A percentile compares a stretch with the other conserved stretches of the same genome.
phyloP scores from a whole-genome alignment of 2,329 filamentous ascomycete species.

The Monilinia aucupariae region DNA sequence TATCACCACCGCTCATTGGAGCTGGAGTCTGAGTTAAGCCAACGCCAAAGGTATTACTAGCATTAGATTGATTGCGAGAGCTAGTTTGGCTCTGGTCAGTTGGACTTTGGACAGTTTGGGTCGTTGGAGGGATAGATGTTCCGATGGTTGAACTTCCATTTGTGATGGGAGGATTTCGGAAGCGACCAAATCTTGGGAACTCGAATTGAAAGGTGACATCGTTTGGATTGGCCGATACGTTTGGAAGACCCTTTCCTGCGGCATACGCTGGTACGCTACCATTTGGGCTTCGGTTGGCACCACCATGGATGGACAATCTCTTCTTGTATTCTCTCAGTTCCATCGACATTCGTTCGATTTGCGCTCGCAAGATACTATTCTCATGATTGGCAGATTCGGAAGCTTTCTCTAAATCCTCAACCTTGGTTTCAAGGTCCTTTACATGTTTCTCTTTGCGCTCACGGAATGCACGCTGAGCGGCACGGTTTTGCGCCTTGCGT shows the following conservation, averaged over 20 bases:
- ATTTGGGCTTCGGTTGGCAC: conserved; percentile 22
- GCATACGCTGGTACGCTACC: conserved; percentile 28
- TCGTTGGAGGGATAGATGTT: conserved; percentile 25
- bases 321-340: conserved; percentile 91
- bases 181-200: conserved; percentile 85
- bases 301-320: conserved; percentile 57
- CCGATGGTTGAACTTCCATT: conserved; percentile 20
- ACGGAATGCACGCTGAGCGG: conserved; percentile 86
- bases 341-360: conserved; percentile 78
- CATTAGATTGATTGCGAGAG: conserved; percentile 28
- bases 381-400: conserved; percentile 80
- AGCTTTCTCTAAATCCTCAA: conserved; percentile 71
- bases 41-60: conserved; percentile 36
- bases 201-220: conserved; percentile 90
- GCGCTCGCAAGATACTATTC: conserved; percentile 75
- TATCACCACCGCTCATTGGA: conserved; percentile 35
- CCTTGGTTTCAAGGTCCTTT: conserved; percentile 75
- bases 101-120: conserved; percentile 24
- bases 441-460: conserved; percentile 92
- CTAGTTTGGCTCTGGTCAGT: conserved; percentile 28
- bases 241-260: conserved; percentile 44
- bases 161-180: conserved; percentile 44
- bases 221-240: conserved; percentile 51
- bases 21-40: conserved; percentile 26
- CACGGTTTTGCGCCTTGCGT: conserved; percentile 91